Base-by-base conservation (phyloP, 1,284 basidiomycete species). In the Ustilago esculenta region DNA sequence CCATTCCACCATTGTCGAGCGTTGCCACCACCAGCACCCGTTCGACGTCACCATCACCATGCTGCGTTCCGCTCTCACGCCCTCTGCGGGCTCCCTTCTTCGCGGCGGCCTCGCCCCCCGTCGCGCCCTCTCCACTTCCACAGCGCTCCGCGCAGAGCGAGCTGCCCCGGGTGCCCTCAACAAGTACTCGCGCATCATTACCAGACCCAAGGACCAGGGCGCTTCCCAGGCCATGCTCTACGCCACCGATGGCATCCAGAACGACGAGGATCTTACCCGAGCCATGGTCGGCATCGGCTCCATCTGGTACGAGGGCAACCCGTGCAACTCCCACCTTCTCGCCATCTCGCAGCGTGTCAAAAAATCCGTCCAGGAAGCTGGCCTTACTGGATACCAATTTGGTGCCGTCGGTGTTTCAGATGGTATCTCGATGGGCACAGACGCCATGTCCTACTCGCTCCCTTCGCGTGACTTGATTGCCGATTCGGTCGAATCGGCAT, bases 191-290 rank as follows among this genome's bases (percentile, higher is more conserved):
- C 67, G 75, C 34, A 66, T 73, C 45, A 77, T 81, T 55, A 81
- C 80, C 25, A 39, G 41, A n/a, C 79, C 80, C 36, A 81, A 81
- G 54, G 80, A 81, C 59, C 79, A 81, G 53, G 80, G 80, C 29
- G 80, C 80, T 6, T 75, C 73, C 24, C 80, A 81, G 50, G 79
- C 80, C 46, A 81, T 81, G 80, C 68, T 81, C 27, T 81, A 81
- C 52, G 78, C 78, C 35, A 81, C 80, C 30, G 66, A 75, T 10
- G 77, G 79, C 30, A 80, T 81, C 45, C 55, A 73, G 37, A 36
- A 12, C 30, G 79, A 81, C 43, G 75, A 80, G 33, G 80, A 81
- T 49, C 68, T 81, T 44, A 64, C 67, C 43, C 52, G 77, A 9
- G 79, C 80, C 17, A 81, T 81, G 80, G 73, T 81, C 32, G 80